Conservation (phyloP, 1,284 basidiomycete genomes). For the Polyporus tsugae region DNA sequence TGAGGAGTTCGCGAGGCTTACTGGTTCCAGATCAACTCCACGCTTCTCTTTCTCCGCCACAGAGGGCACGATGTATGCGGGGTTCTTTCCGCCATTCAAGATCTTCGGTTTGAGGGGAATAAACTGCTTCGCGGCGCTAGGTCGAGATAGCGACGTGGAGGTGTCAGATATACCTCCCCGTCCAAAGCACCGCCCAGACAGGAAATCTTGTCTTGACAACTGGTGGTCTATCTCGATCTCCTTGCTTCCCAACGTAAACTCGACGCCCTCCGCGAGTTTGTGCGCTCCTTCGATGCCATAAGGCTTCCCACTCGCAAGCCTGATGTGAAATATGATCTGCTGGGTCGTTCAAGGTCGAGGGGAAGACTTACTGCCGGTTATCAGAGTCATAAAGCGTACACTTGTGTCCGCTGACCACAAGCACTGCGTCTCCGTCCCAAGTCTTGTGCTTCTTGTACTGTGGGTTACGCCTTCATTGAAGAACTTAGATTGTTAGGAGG, state of each 20-base stretch:
- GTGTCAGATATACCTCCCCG: conserved; percentile 37
- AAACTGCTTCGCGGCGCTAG: conserved; percentile 52
- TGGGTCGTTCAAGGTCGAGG: conserved; percentile 36
- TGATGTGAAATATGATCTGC: conserved; percentile 4
- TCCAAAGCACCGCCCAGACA: conserved; percentile 72
- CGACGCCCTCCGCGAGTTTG: conserved; percentile 56
- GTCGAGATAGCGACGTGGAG: conserved; percentile 33
- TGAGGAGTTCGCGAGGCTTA: conserved; percentile 44
- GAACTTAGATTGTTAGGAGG: background rate
- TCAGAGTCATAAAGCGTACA: conserved; percentile 68
- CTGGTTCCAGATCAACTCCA: conserved; percentile 51
- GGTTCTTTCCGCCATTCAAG: conserved; percentile 41
- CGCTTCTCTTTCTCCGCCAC: conserved; percentile 36
- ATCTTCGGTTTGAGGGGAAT: conserved; percentile 50
- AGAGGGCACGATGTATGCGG: conserved; percentile 24
- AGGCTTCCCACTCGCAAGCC: conserved; percentile 39
- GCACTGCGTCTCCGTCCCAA: conserved; percentile 87
- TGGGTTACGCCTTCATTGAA: conserved; percentile 66
- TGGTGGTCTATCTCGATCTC: conserved; percentile 74
- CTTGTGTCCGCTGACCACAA: conserved; percentile 58
- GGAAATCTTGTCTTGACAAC: conserved; percentile 64
- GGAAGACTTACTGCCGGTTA: conserved; percentile 58
- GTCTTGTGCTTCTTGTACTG: conserved; percentile 92
- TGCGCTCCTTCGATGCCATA: conserved; percentile 45
- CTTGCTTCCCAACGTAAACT: conserved; percentile 69